These are phyloP conservation scores for Colletotrichum lupini DNA, from an alignment of 2,329 filamentous ascomycete genomes.

Conservation along the genomic window DNA sequence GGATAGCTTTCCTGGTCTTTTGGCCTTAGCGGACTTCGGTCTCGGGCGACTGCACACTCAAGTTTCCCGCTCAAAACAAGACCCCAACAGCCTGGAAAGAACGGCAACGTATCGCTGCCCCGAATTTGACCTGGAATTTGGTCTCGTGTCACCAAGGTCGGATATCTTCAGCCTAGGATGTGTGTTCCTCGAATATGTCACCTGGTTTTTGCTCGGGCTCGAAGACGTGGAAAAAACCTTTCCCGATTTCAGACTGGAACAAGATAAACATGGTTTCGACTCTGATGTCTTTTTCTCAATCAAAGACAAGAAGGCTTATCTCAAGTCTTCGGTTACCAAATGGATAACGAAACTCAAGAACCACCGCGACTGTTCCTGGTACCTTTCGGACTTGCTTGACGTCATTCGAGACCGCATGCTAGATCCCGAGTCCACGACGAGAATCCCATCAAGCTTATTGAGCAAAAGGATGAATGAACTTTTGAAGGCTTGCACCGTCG, in stretches of 20 bases:
- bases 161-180: constrained; percentile 52
- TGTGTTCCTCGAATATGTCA: constrained; percentile 49
- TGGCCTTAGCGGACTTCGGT: constrained; percentile 7
- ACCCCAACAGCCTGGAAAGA: constrained; percentile 15
- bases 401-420: constrained; percentile 2
- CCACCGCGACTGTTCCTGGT: constrained; percentile 11
- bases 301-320: not conserved
- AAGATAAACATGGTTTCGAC: constrained; percentile 12
- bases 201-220: constrained; percentile 45
- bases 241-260: not conserved
- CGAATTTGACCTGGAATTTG: constrained; percentile 43
- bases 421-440: not conserved
- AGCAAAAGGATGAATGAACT: constrained; percentile 5
- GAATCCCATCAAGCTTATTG: not conserved
- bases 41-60: constrained; percentile 14
- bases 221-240: constrained; percentile 35
- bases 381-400: not conserved
- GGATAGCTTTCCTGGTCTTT: not conserved
- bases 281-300: constrained; percentile 22
- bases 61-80: constrained; percentile 9
- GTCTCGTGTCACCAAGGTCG: constrained; percentile 36
- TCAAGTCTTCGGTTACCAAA: constrained; percentile 1
- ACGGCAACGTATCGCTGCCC: constrained; percentile 52
- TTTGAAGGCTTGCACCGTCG: not conserved
- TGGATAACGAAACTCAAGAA: constrained; percentile 8